Evolutionary conservation across 1,284 basidiomycete species (phyloP).

Genomic region (Ustilago shanxiensis): DNA sequence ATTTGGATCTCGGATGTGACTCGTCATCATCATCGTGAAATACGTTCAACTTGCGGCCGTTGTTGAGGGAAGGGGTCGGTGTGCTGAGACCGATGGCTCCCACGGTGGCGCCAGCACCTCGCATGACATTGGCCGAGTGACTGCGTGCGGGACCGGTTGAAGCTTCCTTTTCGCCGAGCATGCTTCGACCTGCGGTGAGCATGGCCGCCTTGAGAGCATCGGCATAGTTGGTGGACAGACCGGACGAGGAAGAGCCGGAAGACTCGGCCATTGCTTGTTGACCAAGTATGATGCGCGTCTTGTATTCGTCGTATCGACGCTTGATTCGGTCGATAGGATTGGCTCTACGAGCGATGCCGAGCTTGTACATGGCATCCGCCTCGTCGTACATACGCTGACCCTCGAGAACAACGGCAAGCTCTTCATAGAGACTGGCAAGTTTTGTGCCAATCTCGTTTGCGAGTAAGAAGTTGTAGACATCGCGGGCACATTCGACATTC

Average conservation of each 20-base stretch:
- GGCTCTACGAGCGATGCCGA: slow-evolving; percentile 85
- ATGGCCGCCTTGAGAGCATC: slow-evolving; percentile 62
- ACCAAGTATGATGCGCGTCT: slow-evolving; percentile 73
- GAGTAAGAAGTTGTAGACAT: slow-evolving; percentile 76
- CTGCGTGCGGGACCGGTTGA: slow-evolving; percentile 39
- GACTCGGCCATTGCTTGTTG: slow-evolving; percentile 29
- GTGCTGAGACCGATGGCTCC: slow-evolving; percentile 32
- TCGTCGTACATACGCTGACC: slow-evolving; percentile 76
- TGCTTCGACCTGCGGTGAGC: slow-evolving; percentile 60
- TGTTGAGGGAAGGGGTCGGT: slow-evolving; percentile 38
- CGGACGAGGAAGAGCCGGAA: slow-evolving; percentile 8
- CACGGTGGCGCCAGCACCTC: slow-evolving; percentile 33
- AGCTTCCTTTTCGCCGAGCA: slow-evolving; percentile 58
- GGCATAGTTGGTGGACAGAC: slow-evolving; percentile 38
- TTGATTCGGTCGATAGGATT: slow-evolving; percentile 88
- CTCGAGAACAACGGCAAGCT: slow-evolving; percentile 83
- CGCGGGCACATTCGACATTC: slow-evolving; percentile 63
- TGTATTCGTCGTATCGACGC: slow-evolving; percentile 84
- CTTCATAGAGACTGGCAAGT: slow-evolving; percentile 85
- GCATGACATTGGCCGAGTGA: slow-evolving; percentile 46
- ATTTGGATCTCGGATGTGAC: slow-evolving; percentile 11
- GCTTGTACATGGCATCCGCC: slow-evolving; percentile 82
- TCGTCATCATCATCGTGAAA: slow-evolving; percentile 61
- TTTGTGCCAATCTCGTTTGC: slow-evolving; percentile 83
- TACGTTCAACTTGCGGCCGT: slow-evolving; percentile 55